Evolutionary conservation across 495 filamentous ascomycete species (phyloP), one percentile per base, ranked within the genome.

Genomic region (Durotheca rogersii): DNA sequence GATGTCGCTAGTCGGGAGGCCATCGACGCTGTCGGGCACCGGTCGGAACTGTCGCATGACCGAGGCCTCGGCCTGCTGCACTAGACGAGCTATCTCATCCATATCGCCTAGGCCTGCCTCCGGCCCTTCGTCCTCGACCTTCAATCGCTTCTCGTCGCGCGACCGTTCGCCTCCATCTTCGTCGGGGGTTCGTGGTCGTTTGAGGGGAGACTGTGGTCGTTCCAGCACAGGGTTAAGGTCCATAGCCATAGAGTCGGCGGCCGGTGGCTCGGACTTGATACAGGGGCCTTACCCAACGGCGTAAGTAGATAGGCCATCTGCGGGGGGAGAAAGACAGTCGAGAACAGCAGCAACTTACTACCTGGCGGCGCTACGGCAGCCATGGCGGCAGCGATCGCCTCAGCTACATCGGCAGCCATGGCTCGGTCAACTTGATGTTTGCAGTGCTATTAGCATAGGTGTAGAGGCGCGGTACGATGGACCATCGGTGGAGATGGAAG

Each of bases 111-210:
- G 14, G 4, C 3, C 29, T 35, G 11, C 19, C 7, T 40, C 29
- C 20, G 15, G 12, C 15, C 56, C 27, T 21, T 58, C 41, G 9
- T 31, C 57, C 20, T 72, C 69, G 19, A 45, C 62, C 46, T 68
- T 71, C 7, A 54, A 43, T n/a, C 69, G 66, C 49, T 73, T 75
- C 11, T 56, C 60, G 18, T 45, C 41, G 36, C 47, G 56, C 7
- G 25, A 9, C 18, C 56, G 59, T 6, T 64, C 61, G 20, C 48
- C n/a, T n/a, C n/a, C 46, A n/a, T 53, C 29, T 19, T 16, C 31
- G 6, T 67, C 62, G n/a, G 65, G 58, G 16, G 64, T 67, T 42
- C 67, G 50, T 4, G 51, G 48, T n/a, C 71, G 64, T 47, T 73
- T 75, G 11, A 63, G 32, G 17, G 56, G 50, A 6, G 62, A 56